Conservation (phyloP, 108 stramenopile genomes). For the Aureococcus anophagefferens region DNA sequence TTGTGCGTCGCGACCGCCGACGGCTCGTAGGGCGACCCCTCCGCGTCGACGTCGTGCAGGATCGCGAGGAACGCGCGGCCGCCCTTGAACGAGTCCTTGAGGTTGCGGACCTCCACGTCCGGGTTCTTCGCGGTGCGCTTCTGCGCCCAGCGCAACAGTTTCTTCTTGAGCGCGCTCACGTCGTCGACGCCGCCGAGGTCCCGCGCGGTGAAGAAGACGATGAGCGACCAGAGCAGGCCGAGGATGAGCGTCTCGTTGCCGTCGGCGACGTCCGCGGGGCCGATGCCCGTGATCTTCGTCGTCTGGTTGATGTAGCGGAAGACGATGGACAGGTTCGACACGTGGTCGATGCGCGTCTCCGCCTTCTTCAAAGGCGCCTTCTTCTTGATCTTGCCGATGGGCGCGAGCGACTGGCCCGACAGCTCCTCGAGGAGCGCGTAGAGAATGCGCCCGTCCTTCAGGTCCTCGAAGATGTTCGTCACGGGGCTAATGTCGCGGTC, state of each 20-base stretch:
- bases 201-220: constrained; percentile 24
- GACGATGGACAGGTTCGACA: constrained; percentile 25
- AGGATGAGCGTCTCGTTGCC: constrained; percentile 20
- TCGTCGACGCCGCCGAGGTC: constrained; percentile 15
- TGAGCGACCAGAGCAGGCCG: constrained; percentile 28
- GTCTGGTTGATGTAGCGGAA: constrained; percentile 14
- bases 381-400: constrained; percentile 8
- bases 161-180: background rate
- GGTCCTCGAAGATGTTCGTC: background rate
- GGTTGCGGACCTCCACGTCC: constrained; percentile 12
- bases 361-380: constrained; percentile 3
- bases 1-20: constrained; percentile 8
- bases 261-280: constrained; percentile 23
- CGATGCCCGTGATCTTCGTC: constrained; percentile 18
- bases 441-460: constrained; percentile 18
- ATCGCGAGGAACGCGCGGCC: constrained; percentile 18
- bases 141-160: constrained; percentile 10
- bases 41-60: constrained; percentile 10
- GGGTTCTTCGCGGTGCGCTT: constrained; percentile 2
- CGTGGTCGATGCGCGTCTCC: background rate
- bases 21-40: constrained; percentile 17
- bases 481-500: background rate
- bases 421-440: constrained; percentile 26
- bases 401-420: constrained; percentile 14
- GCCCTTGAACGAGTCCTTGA: constrained; percentile 16